phyloP scores from a whole-genome alignment of 2,329 filamentous ascomycete genomes.

The Microcyclospora pomicola region DNA sequence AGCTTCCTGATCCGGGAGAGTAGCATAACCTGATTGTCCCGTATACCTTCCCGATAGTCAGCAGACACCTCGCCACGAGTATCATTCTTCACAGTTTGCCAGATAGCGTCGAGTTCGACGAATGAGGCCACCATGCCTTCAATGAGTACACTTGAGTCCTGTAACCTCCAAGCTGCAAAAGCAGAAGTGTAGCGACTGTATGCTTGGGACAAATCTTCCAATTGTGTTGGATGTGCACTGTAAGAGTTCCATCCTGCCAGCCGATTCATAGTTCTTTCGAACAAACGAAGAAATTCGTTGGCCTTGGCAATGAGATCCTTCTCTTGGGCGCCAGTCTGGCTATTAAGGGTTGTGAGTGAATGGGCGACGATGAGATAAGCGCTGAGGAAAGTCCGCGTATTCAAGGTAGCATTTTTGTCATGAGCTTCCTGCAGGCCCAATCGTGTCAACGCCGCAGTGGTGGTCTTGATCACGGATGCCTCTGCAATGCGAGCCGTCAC shows the following conservation, averaged over 20 bases:
- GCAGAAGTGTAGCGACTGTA: conserved; percentile 65
- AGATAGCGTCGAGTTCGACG: conserved; percentile 70
- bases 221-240: conserved; percentile 48
- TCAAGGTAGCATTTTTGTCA: conserved; percentile 50
- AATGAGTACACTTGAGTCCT: conserved; percentile 62
- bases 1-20: conserved; percentile 69
- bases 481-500: conserved; percentile 55
- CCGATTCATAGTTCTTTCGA: conserved; percentile 58
- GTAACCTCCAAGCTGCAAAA: conserved; percentile 72
- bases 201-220: conserved; percentile 50
- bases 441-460: conserved; percentile 52
- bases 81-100: conserved; percentile 68
- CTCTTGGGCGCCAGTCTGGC: conserved; percentile 55
- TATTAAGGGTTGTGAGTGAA: conserved; percentile 63
- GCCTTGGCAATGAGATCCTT: conserved; percentile 66
- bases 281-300: conserved; percentile 61
- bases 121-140: conserved; percentile 80
- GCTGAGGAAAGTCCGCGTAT: conserved; percentile 64
- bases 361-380: conserved; percentile 70
- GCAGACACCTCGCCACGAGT: conserved; percentile 58
- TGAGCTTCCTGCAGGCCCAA: conserved; percentile 47
- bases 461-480: conserved; percentile 50
- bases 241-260: conserved; percentile 53
- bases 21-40: conserved; percentile 66
- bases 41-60: conserved; percentile 67